Evolutionary conservation across 2,329 filamentous ascomycete species (phyloP), one percentile per base, ranked within the genome.

Genomic region (Ceratocystis destructans): DNA sequence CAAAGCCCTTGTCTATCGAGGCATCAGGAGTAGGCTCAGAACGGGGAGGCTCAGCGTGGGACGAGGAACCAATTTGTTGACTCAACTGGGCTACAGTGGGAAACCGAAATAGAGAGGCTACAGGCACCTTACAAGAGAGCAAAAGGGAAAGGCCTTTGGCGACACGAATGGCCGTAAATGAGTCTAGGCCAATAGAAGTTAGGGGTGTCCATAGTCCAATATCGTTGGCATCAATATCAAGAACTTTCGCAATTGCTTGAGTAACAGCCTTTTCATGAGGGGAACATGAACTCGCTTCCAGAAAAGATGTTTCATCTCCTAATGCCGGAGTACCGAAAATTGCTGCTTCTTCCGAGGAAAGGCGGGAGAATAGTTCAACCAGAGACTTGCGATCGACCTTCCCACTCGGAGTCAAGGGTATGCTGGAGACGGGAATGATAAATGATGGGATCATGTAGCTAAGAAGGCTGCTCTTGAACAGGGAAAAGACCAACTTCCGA

Each of bases 381-480:
- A 96, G 76, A 2, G 74, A 72, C 12, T 75, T 72, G 68, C 82
- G 83, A 72, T 96, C 85, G 3, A 88, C 79, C 73, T 96, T 96
- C 1, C 88, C 88, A 68, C 89, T 88, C 0, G 82, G 73, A 0
- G 88, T 95, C 70, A 87, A 80, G 0, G 91, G 90, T 53, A 96
- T 78, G 0, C 74, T 72, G 0, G 83, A 82, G 5, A 96, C 78
- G 0, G 88, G 88, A 5, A 96, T 77, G 2, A 95, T 75, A 67
- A 85, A 83, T 0, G 84, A 84, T 0, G 92, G 92, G 1, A 95
- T 75, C 89, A 94, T 94, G 73, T 96, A 96, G 0, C 75, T 71
- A 0, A 90, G 87, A 0, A 96, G 75, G 0, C 77, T 76, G 2
- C 79, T 76, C 53, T 77, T 74, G 0, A 95, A 73, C 0, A 74